Evolutionary conservation across 306 rosid species (phyloP), one percentile per base, ranked within the genome.

Genomic region (Fragaria nilgerrensis): DNA sequence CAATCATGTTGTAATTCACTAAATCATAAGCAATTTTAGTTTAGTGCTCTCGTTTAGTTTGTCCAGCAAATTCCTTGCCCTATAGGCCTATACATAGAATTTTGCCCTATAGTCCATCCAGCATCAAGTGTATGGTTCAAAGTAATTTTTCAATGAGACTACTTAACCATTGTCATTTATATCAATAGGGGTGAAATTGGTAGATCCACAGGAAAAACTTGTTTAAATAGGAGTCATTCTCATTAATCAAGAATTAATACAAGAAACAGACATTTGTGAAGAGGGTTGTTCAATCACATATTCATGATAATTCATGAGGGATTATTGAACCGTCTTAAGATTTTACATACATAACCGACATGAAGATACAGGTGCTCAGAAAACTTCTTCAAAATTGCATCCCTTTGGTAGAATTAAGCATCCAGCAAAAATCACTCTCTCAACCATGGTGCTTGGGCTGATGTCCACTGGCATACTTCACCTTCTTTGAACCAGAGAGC

Each of bases 401-500:
- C 82, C 39, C 63, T 73, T 73, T 17, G 3, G 22, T 68, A 70
- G 27, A 58, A 43, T 63, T 73, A 82, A 45, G 80, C 17, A 69
- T 45, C 76, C 1, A n/a, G 62, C 16, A 77, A 78, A 61, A 50
- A 48, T 89, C 86, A 90, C 81, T 95, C 98, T 85, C 90, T 91
- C 11, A 96, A 58, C 99, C 98, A 92, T 13, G 89, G 90, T 64
- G 85, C 86, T 41, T 79, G 94, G 39, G 84, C 77, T 10, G 99
- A 86, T 58, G 86, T 90, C 98, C 99, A 96, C 27, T 91, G 84
- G 34, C 85, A 75, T 78, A 88, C 27, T 87, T 92, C 99, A 5
- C 91, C 96, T 87, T 92, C 97, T 82, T 88, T 87, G 87, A 96
- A 96, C 99, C 99, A 96, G 48, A 96, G 90, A 82, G 83, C 99